Evolutionary conservation across 441 rosid genomes (phyloP).

Genomic region (Arabidopsis hybrid): DNA sequence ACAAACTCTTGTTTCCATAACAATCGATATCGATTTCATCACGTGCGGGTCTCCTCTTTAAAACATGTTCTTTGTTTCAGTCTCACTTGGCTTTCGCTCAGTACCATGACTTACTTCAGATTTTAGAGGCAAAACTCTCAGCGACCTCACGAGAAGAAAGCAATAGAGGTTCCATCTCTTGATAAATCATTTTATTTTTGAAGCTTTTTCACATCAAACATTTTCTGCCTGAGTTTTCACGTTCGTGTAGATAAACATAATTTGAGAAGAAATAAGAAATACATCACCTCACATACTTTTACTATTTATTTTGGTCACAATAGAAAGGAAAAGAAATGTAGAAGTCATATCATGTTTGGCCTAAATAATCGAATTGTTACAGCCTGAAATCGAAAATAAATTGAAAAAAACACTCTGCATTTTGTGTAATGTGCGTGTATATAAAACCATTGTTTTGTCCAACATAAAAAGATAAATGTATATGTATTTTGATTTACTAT

Average conservation of each 20-base stretch:
- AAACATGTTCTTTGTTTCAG: slow-evolving; percentile 50
- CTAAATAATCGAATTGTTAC: neutral
- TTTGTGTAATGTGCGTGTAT: neutral
- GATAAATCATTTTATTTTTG: neutral
- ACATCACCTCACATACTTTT: slow-evolving; percentile 8
- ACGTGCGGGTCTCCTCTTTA: neutral
- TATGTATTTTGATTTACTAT: neutral
- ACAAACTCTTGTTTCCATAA: slow-evolving; percentile 10
- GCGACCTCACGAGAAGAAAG: slow-evolving; percentile 46
- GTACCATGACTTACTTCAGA: slow-evolving; percentile 78
- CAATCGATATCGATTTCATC: neutral
- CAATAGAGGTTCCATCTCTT: slow-evolving; percentile 39
- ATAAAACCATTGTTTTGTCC: neutral
- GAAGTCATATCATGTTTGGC: neutral
- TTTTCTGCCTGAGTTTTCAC: slow-evolving; percentile 20
- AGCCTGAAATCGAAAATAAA: neutral
- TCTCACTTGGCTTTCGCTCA: slow-evolving; percentile 71
- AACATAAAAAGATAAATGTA: neutral
- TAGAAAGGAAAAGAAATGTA: neutral
- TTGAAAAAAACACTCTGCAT: neutral
- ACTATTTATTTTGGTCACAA: neutral
- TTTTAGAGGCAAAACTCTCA: slow-evolving; percentile 72
- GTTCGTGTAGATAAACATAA: slow-evolving; percentile 41
- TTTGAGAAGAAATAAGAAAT: slow-evolving; percentile 22
- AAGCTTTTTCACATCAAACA: slow-evolving; percentile 13